These are phyloP conservation scores for Teunomyces aglyptinius DNA, from an alignment of 805 yeast species.

Conservation along the genomic window DNA sequence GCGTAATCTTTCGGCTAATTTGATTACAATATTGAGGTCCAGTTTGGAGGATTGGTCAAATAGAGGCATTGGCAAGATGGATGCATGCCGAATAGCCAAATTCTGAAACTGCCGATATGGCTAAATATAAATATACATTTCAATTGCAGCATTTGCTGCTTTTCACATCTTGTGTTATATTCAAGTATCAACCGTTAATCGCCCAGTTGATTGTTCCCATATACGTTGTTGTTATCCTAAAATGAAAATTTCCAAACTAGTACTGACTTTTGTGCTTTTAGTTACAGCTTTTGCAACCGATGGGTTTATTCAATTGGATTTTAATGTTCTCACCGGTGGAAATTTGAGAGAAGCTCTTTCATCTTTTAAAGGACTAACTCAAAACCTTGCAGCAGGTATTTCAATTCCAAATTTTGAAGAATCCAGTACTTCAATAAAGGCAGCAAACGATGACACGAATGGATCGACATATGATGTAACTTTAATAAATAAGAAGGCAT, in stretches of 20 bases:
- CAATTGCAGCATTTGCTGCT: neutral
- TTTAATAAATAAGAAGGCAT: conserved; percentile 11
- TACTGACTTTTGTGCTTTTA: conserved; percentile 4
- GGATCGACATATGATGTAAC: conserved; percentile 3
- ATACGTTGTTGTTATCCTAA: neutral
- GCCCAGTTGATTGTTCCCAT: neutral
- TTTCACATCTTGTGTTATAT: neutral
- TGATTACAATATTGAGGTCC: too few species aligned
- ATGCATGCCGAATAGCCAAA: neutral
- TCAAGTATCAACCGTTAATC: neutral
- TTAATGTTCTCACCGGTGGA: conserved; percentile 23
- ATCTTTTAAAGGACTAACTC: neutral
- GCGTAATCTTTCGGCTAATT: too few species aligned
- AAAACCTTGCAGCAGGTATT: neutral
- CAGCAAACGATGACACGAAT: neutral
- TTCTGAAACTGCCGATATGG: neutral
- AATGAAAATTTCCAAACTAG: neutral
- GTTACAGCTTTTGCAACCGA: conserved; percentile 14
- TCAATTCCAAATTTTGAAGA: neutral
- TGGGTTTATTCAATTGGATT: conserved; percentile 22
- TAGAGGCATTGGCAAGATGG: neutral
- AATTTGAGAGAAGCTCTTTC: conserved; percentile 17
- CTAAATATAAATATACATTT: neutral
- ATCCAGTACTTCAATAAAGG: neutral
- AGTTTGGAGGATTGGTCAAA: too few species aligned